Evolutionary conservation across 208 protist species (phyloP).

Genomic region (Trichomonas gallinae): DNA sequence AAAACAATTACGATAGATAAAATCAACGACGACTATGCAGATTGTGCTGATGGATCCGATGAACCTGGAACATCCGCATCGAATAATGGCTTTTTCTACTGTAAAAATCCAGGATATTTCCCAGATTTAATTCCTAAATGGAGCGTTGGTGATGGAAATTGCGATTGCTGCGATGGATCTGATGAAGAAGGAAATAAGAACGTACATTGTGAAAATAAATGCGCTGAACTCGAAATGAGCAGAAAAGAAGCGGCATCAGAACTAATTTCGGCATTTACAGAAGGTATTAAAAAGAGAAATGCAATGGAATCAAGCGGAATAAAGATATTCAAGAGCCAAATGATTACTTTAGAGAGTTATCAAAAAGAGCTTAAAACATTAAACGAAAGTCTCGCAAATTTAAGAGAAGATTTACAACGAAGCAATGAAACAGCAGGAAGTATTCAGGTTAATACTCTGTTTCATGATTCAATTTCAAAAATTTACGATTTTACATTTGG

Average conservation of each 20-base stretch:
- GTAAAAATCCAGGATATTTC: neutral
- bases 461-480: neutral
- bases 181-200: neutral
- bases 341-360: no score
- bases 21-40: neutral
- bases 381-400: neutral
- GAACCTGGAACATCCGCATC: neutral
- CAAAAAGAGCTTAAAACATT: neutral
- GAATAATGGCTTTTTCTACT: neutral
- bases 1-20: neutral
- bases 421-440: neutral
- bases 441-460: neutral
- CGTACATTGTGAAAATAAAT: neutral
- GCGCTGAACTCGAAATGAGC: neutral
- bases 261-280: neutral
- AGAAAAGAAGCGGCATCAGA: neutral
- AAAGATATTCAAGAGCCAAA: neutral
- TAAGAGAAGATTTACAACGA: neutral
- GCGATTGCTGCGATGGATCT: slow-evolving; percentile 1
- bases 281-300: neutral
- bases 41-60: neutral
- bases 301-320: neutral
- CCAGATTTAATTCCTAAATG: neutral
- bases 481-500: neutral
- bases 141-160: slow-evolving; percentile 19